Evolutionary conservation across 495 filamentous ascomycete genomes (phyloP).

Genomic region (Trichoderma asperelloides): DNA sequence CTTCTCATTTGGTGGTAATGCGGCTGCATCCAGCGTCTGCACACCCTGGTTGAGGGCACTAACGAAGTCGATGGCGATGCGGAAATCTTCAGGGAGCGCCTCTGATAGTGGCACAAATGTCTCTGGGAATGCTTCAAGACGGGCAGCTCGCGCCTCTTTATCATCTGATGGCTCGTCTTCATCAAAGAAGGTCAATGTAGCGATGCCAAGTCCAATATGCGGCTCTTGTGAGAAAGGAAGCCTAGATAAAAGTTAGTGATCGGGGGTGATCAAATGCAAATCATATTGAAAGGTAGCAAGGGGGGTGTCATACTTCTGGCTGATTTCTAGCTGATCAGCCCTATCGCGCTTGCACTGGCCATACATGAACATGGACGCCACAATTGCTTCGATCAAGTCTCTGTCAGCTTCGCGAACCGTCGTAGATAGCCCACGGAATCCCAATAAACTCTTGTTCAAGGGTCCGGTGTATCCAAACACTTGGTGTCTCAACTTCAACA

Average conservation of each 20-base stretch:
- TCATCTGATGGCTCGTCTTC: conserved; percentile 58
- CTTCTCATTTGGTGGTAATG: conserved; percentile 48
- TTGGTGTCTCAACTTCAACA: conserved; percentile 74
- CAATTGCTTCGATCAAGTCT: conserved; percentile 72
- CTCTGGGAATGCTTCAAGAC: conserved; percentile 47
- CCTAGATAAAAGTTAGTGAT: conserved; percentile 40
- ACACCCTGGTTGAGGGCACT: conserved; percentile 67
- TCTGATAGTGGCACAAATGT: conserved; percentile 67
- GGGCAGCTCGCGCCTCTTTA: conserved; percentile 49
- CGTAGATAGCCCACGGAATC: conserved; percentile 74
- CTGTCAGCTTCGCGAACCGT: conserved; percentile 69
- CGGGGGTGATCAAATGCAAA: neutral
- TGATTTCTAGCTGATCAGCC: conserved; percentile 60
- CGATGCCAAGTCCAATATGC: conserved; percentile 79
- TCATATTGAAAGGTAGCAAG: neutral
- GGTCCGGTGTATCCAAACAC: conserved; percentile 90
- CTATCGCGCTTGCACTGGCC: conserved; percentile 65
- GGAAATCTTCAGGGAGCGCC: conserved; percentile 66
- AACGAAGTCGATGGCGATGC: conserved; percentile 74
- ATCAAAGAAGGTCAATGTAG: conserved; percentile 87
- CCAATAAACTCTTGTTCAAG: conserved; percentile 78
- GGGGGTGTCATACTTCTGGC: conserved; percentile 51
- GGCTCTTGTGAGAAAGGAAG: conserved; percentile 80
- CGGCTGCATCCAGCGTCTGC: conserved; percentile 48
- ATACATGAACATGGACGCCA: conserved; percentile 69